Evolutionary conservation across 2,329 filamentous ascomycete genomes (phyloP).

Genomic region (Colletotrichum shisoi): DNA sequence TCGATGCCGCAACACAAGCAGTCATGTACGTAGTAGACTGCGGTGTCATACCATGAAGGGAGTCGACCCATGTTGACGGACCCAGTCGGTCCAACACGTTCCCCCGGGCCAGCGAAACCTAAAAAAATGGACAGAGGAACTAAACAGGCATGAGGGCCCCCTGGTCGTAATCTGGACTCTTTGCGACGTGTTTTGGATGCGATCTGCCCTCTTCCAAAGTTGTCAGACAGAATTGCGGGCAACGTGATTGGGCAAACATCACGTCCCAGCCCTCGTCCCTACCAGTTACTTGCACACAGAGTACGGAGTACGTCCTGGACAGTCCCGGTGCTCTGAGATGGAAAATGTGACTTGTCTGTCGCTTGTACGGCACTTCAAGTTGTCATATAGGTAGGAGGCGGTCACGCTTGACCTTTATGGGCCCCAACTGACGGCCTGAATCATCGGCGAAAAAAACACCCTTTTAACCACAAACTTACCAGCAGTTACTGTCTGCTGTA

Average conservation of each 20-base stretch:
- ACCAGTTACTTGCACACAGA: neutral
- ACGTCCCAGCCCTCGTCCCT: neutral
- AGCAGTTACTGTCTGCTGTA: too few relatives aligned
- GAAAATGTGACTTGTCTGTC: slow-evolving; percentile 9
- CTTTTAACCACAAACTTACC: too few relatives aligned
- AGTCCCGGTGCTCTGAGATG: neutral
- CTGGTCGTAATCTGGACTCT: slow-evolving; percentile 25
- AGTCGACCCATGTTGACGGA: slow-evolving; percentile 31
- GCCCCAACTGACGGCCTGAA: too few relatives aligned
- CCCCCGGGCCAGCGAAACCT: slow-evolving; percentile 32
- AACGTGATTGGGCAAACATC: slow-evolving; percentile 23
- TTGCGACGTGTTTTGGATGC: slow-evolving; percentile 26
- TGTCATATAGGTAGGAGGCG: too few relatives aligned
- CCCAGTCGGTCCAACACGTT: slow-evolving; percentile 36
- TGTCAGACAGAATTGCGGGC: slow-evolving; percentile 21
- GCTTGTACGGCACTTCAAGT: slow-evolving; percentile 1
- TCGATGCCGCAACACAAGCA: slow-evolving; percentile 17
- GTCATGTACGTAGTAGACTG: neutral
- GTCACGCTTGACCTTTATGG: too few relatives aligned
- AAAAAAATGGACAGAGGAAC: slow-evolving; percentile 33
- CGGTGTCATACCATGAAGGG: slow-evolving; percentile 1
- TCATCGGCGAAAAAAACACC: too few relatives aligned
- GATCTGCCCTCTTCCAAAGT: slow-evolving; percentile 19
- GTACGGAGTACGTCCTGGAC: too few relatives aligned
- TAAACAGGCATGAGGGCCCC: slow-evolving; percentile 19